These are phyloP conservation scores for Rubia tinctorum DNA, from an alignment of 305 asterid genomes.

Conservation along the genomic window DNA sequence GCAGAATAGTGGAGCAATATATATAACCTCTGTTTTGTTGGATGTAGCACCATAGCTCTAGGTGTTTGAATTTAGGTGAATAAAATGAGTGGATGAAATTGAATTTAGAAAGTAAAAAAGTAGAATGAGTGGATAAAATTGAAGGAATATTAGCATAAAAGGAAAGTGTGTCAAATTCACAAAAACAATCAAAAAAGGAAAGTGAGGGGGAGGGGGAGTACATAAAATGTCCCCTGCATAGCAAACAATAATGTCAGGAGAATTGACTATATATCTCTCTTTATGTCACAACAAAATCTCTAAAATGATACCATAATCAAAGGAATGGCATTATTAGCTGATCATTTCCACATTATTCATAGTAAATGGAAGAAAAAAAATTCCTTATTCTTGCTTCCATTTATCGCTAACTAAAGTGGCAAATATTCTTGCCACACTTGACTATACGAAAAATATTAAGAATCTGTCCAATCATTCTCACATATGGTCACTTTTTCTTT, in stretches of 20 bases:
- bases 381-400: neutral
- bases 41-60: no score
- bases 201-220: no score
- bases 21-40: no score
- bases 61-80: no score
- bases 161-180: no score
- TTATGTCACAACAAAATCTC: neutral
- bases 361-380: neutral
- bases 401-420: slow-evolving; percentile 1
- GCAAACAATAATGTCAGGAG: slow-evolving; percentile 16
- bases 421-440: slow-evolving; percentile 35
- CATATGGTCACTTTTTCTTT: slow-evolving; percentile 17
- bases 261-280: slow-evolving; percentile 12
- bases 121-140: no score
- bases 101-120: no score
- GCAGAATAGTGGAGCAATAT: slow-evolving; percentile 4
- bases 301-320: neutral
- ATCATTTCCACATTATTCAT: slow-evolving; percentile 8
- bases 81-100: no score
- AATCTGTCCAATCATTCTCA: slow-evolving; percentile 23
- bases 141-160: no score
- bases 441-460: slow-evolving; percentile 14
- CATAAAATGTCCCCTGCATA: slow-evolving; percentile 8
- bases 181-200: no score
- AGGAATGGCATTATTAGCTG: neutral